Evolutionary conservation across 352 stramenopile species (phyloP), one percentile per base, ranked within the genome.

Genomic region (Globisporangium solare): DNA sequence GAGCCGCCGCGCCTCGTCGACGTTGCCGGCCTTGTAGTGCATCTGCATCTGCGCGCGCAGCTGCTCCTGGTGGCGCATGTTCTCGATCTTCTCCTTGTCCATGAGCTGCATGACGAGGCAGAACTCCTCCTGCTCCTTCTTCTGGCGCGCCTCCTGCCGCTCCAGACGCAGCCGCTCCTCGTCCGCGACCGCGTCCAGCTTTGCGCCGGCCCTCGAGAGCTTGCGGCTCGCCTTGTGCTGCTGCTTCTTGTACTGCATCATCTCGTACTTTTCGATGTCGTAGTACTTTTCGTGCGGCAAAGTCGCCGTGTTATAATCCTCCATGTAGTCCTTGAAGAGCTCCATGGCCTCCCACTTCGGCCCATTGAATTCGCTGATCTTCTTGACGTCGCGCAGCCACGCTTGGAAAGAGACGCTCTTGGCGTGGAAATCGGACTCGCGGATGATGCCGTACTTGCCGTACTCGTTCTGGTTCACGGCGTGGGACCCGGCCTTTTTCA

Each of bases 291-390:
- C 82, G 63, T 99, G 94, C 0, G 96, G 94, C 32, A 99, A 63
- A 12, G 96, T 99, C 39, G 90, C 95, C 32, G 96, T 99, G 73
- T 99, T 99, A 85, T 95, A 99, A 79, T 99, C 96, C 73, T 99
- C 96, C 67, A 96, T 95, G 79, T 98, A 97, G 69, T 92, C 81
- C 32, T 86, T 83, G 60, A 97, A 97, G 48, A 93, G 71, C 67
- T 97, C 83, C 81, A 94, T 93, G 20, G 83, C 79, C 49, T 96
- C 80, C 71, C 79, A 89, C 64, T 94, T 93, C 58, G 86, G 80
- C 18, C 85, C 85, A 46, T 91, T 92, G 24, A 94, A 91, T 52
- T 92, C 82, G 21, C 66, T 61, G 47, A 94, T 89, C 64, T 94
- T 88, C 71, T 98, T 98, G 37, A 98, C 73, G 55, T 98, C 88